Evolutionary conservation across 352 stramenopile genomes (phyloP), one percentile per base, ranked within the genome.

Genomic region (Aphanomyces astaci): DNA sequence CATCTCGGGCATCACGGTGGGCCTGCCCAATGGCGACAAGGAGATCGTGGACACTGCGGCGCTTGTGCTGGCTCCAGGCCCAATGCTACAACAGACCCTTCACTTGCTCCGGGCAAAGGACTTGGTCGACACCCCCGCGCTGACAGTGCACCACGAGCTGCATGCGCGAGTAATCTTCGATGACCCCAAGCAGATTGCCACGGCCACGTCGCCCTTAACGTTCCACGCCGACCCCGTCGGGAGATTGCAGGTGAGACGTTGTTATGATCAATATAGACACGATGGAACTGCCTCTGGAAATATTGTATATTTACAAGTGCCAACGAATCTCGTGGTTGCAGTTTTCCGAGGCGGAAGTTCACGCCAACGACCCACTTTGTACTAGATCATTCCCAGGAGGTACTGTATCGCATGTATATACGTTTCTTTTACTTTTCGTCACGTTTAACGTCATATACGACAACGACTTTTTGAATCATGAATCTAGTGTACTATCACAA

Each of bases 201-300:
- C 78, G 0, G 32, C 66, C n/a, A 82, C 75, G 1, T 85, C 83
- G 65, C 83, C 83, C 1, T 71, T 92, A 24, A 90, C 83, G 32
- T 92, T 89, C 28, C 79, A 92, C 71, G 85, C 80, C 22, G 83
- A 92, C 57, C 80, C 81, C 9, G 78, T 87, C 48, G 83, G 81
- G 0, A 75, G 82, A 46, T 75, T 92, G 1, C 75, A 84, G 73
- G 81, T 89, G 48, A 54, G 43, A 46, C 53, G n/a, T 51, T 10
- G 15, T 17, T 62, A n/a, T n/a, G n/a, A n/a, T n/a, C n/a, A n/a
- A n/a, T n/a, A n/a, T n/a, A n/a, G n/a, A n/a, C n/a, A n/a, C n/a
- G n/a, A n/a, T n/a, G n/a, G n/a, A n/a, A n/a, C n/a, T n/a, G n/a
- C n/a, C n/a, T n/a, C n/a, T n/a, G n/a, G n/a, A n/a, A n/a, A n/a